Evolutionary conservation across 257 asterid species (phyloP).

Genomic region (Orobanche coerulescens): DNA sequence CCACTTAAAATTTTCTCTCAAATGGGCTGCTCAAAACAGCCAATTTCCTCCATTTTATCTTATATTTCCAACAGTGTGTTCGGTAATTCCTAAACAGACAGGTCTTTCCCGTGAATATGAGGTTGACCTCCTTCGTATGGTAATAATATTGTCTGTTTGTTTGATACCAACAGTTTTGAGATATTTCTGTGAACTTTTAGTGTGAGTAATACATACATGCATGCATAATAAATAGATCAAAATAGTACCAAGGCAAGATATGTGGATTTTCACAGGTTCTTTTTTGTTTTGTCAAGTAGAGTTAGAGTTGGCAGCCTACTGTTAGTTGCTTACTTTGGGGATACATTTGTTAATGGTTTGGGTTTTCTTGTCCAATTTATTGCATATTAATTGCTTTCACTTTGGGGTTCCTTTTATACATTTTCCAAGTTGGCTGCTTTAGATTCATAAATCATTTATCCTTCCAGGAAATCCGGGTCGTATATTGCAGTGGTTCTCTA

Average conservation of each 20-base stretch:
- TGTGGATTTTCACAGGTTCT: not conserved
- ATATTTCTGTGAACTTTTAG: not conserved
- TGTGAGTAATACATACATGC: not conserved
- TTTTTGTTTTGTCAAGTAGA: not conserved
- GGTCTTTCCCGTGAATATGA: too few relatives aligned
- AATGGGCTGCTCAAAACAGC: too few relatives aligned
- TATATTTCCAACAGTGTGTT: too few relatives aligned
- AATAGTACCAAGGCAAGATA: too few relatives aligned
- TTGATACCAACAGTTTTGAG: not conserved
- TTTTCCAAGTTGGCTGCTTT: not conserved
- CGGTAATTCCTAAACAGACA: too few relatives aligned
- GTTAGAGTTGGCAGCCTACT: too few relatives aligned
- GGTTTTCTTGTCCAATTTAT: too few relatives aligned
- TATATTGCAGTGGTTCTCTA: slow-evolving; percentile 82
- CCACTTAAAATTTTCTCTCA: too few relatives aligned
- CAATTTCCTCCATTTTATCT: too few relatives aligned
- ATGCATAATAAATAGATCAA: too few relatives aligned
- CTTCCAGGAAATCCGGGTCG: slow-evolving; percentile 66
- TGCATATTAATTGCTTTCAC: not conserved
- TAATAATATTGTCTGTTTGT: not conserved
- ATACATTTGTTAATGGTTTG: too few relatives aligned
- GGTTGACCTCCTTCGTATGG: too few relatives aligned
- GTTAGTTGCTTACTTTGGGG: not conserved
- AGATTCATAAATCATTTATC: slow-evolving; percentile 16
- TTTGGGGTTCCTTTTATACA: not conserved